Evolutionary conservation across 1,284 basidiomycete genomes (phyloP), one percentile per base, ranked within the genome.

Genomic region (Neotropicomus parvogracilis): DNA sequence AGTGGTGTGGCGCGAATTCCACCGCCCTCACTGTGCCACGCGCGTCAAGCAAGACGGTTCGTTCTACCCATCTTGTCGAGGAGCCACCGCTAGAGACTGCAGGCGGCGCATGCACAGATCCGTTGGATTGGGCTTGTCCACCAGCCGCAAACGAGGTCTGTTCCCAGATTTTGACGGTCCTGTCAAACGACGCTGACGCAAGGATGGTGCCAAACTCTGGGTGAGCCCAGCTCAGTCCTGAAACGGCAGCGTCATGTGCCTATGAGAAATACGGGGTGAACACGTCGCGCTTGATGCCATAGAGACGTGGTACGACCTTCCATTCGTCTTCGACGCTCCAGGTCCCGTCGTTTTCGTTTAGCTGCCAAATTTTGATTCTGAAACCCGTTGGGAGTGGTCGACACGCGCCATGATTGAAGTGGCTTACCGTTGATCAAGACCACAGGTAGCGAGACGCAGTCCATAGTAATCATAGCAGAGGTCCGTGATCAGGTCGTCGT

Each of bases 401-500:
- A 32, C 37, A 38, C 55, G 40, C 27, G 48, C 48, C 34, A 34
- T 21, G 6, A 45, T 38, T 39, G 19, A 42, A 21, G 46, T n/a
- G n/a, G 8, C 63, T 42, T 47, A 85, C 85, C 84, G 76, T 68
- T 91, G 88, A 66, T 93, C 90, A 24, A 91, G 73, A 52, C 83
- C 80, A 57, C 81, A 85, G 0, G 86, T 85, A 4, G 87, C 86
- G 31, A 91, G 76, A 56, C 82, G 77, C 32, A 88, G 79, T 6
- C 92, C 92, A 62, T 95, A 94, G 64, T 88, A 93, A 63, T 95
- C 90, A 65, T 95, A 97, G 17, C 82, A 78, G 49, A 90, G 79
- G 69, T 93, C 90, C 33, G 89, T 85, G 37, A 92, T 75, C 16
- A 92, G 75, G 64, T 92, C 90, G 41, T 71, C 77, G 67, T 92